Evolutionary conservation across 495 filamentous ascomycete species (phyloP).

Genomic region (Penicillium goetzii): DNA sequence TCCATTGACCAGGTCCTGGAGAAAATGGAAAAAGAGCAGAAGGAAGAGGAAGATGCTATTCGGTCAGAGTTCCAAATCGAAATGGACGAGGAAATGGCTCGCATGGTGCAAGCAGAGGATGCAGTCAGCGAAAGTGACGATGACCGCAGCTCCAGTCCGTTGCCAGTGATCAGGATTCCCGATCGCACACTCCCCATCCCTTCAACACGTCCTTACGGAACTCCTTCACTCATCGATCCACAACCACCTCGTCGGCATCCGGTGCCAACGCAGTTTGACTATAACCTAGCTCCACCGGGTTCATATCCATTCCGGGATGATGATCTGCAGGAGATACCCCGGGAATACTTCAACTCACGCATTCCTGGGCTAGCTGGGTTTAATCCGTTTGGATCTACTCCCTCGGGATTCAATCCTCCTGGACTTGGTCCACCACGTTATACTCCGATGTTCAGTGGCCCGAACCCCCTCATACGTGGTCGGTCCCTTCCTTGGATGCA

Average conservation of each 20-base stretch:
- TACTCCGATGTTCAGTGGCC: constrained; percentile 2
- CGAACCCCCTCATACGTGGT: constrained; percentile 2
- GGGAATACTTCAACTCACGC: constrained; percentile 23
- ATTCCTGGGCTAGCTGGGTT: not conserved
- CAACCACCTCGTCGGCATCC: not conserved
- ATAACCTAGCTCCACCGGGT: not conserved
- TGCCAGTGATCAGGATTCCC: constrained; percentile 16
- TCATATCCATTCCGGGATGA: constrained; percentile 22
- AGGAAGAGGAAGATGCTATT: constrained; percentile 30
- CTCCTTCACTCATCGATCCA: not conserved
- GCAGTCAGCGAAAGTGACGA: constrained; percentile 11
- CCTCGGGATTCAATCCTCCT: not conserved
- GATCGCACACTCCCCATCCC: constrained; percentile 13
- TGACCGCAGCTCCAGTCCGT: not conserved
- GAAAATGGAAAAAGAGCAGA: constrained; percentile 37
- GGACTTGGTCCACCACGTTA: constrained; percentile 1
- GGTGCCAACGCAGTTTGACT: constrained; percentile 11
- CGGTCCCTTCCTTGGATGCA: constrained; percentile 22
- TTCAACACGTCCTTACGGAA: not conserved
- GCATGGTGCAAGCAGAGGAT: constrained; percentile 38
- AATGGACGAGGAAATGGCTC: constrained; percentile 54
- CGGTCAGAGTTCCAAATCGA: constrained; percentile 19
- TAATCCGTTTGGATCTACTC: not conserved
- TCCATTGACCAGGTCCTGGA: constrained; percentile 37
- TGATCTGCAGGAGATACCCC: constrained; percentile 29